Base-by-base conservation (phyloP, 1,284 basidiomycete genomes). In the Volvariella surrecta region DNA sequence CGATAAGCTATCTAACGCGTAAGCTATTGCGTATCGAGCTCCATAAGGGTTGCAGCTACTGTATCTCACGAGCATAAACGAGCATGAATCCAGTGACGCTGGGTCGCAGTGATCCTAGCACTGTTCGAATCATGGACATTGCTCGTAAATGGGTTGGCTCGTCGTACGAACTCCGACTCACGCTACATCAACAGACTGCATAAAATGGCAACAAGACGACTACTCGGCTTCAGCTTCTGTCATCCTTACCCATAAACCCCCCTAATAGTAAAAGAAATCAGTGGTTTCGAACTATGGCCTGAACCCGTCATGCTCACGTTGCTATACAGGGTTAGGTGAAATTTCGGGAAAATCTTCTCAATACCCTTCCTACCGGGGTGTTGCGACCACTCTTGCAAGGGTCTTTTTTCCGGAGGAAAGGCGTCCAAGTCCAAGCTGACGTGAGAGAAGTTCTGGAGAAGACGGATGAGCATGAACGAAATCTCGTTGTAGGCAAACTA, bases 401-500 rank as follows among this genome's bases (percentile, higher is more conserved):
- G 71, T 8, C 54, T 57, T 13, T 60, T 61, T 3, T 64, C 64
- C 1, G 61, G 62, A 2, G 76, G 68, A 30, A 69, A 67, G 1
- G 70, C 63, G 16, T 68, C 64, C 1, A 56, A 57, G n/a, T 67
- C 73, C 2, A 79, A 62, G 0, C 56, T 52, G 20, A 84, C 63
- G 0, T 58, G 58, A 0, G 67, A 64, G 58, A 83, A 78, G 30
- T 61, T 57, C 58, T 84, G 81, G 15, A 84, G 56, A n/a, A 85
- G 60, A 7, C 78, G 71, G 35, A 82, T 68, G 45, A 83, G 54
- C 65, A 81, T 72, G 61, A 79, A 82, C 1, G 79, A 81, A 51
- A 72, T 70, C 51, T 82, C 79, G 54, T 82, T 80, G 56, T 81
- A 82, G 2, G 82, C 81, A 54, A 81, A 81, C 72, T 82, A 42